phyloP scores from a whole-genome alignment of 2,329 filamentous ascomycete genomes.

The Calonectria fujianensis region DNA sequence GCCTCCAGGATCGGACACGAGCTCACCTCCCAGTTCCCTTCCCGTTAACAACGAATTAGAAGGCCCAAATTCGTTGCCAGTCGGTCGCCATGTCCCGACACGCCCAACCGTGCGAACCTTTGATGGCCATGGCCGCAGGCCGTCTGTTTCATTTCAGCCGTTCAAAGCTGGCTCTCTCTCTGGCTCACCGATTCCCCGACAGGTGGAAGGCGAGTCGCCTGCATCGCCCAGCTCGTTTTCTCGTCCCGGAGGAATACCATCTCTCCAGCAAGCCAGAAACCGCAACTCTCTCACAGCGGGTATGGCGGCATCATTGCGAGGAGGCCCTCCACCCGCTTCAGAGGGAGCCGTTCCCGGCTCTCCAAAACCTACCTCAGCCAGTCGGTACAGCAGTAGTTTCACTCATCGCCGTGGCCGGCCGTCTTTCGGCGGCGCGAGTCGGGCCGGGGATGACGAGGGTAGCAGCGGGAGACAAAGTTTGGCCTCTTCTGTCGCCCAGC shows the following conservation, averaged over 20 bases:
- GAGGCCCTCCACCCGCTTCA: constrained; percentile 77
- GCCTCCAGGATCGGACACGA: constrained; percentile 76
- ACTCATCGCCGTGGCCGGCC: constrained; percentile 86
- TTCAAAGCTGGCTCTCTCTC: constrained; percentile 98
- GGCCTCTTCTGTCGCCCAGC: constrained; percentile 81
- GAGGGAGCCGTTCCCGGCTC: constrained; percentile 83
- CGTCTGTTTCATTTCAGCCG: constrained; percentile 93
- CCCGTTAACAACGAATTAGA: constrained; percentile 67
- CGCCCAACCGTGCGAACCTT: constrained; percentile 66
- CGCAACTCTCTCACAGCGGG: constrained; percentile 84
- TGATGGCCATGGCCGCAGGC: constrained; percentile 78
- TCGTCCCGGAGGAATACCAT: constrained; percentile 68
- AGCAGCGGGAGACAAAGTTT: constrained; percentile 89
- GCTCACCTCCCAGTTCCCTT: constrained; percentile 73
- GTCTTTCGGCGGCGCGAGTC: constrained; percentile 84
- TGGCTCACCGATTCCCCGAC: constrained; percentile 81
- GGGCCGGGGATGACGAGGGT: constrained; percentile 79
- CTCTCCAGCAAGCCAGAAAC: constrained; percentile 75
- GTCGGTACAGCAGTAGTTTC: constrained; percentile 95
- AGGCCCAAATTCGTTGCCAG: constrained; percentile 73
- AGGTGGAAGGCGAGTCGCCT: constrained; percentile 70
- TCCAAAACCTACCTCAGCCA: constrained; percentile 85
- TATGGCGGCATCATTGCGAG: constrained; percentile 83
- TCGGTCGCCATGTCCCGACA: constrained; percentile 58
- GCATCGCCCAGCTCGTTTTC: constrained; percentile 73